Evolutionary conservation across 2,329 filamentous ascomycete species (phyloP).

Genomic region (Neopestalotiopsis sp.): DNA sequence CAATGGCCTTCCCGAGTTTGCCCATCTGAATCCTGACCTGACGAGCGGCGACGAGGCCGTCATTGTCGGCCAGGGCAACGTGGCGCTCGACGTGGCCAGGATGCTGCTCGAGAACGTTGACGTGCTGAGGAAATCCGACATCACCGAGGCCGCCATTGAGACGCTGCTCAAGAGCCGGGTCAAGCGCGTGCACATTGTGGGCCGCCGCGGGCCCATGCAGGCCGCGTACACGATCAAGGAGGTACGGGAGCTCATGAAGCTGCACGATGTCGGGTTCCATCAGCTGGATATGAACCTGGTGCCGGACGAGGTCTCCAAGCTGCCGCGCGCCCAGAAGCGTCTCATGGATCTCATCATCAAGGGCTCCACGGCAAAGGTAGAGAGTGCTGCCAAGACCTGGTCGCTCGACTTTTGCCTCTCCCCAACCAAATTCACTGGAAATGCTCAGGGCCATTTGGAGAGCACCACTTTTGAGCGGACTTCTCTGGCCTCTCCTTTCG

Average conservation of each 20-base stretch:
- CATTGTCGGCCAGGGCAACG: conserved; percentile 93
- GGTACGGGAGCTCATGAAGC: conserved; percentile 81
- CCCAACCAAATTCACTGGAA: conserved; percentile 70
- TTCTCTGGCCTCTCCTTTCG: conserved; percentile 59
- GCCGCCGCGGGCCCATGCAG: conserved; percentile 88
- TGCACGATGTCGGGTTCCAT: conserved; percentile 74
- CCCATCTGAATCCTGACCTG: conserved; percentile 74
- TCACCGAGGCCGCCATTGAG: conserved; percentile 82
- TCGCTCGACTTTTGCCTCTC: conserved; percentile 85
- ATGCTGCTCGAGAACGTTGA: conserved; percentile 82
- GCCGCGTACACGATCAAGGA: conserved; percentile 97
- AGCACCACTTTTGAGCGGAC: conserved; percentile 72
- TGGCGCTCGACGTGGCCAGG: conserved; percentile 90
- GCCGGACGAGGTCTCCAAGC: conserved; percentile 67
- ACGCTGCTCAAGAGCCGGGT: conserved; percentile 74
- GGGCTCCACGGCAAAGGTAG: conserved; percentile 61
- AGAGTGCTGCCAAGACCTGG: conserved; percentile 71
- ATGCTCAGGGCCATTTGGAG: conserved; percentile 55
- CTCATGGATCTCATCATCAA: conserved; percentile 83
- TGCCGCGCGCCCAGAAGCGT: conserved; percentile 77
- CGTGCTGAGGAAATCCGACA: conserved; percentile 80
- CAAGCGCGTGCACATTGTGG: conserved; percentile 83
- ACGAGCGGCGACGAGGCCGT: conserved; percentile 80
- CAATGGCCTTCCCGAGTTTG: conserved; percentile 87
- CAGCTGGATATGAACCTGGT: conserved; percentile 70